Base-by-base conservation (phyloP, 305 asterid species). In the Fraxinus sp. region DNA sequence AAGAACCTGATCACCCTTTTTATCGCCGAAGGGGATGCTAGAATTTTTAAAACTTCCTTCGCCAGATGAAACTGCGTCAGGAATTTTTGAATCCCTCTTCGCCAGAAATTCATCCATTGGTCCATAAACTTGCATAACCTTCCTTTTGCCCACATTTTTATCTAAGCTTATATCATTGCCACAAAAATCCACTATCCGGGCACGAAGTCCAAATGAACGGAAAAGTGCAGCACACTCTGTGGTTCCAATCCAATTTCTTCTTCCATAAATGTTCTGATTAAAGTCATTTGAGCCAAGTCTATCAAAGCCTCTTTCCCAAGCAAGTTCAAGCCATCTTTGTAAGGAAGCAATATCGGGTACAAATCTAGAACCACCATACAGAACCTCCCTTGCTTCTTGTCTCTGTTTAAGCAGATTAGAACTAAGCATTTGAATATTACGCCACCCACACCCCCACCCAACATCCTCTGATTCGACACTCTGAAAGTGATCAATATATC, bases 371-470 rank as follows among this genome's bases (percentile, higher is more conserved):
- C 99, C 98, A 80, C 95, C 99, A 82, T 83, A 96, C 75, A 96
- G 85, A 81, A 78, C 81, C 30, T 85, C 87, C 76, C 88, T 90
- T 46, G 93, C 93, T 79, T 94, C 97, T 81, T 81, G 86, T 39
- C 92, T 85, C 78, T 89, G 93, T 66, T 81, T 87, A 80, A 96
- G 92, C 90, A 94, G 90, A 87, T 93, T 90, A 30, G 99, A 96
- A 86, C 95, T 90, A 77, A 96, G 96, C 98, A 96, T 92, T 88
- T 96, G 99, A 86, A 96, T 94, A 87, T 96, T 96, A 77, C 97
- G 97, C 99, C 99, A 95, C 37, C 99, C 99, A 77, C 98, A 92
- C 7, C 99, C 99, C 99, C 98, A 95, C 59, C 97, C 98, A 13
- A 55, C 86, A 82, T 93, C 97, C 87, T 86, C 92, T 1, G 90